Evolutionary conservation across 305 asterid species (phyloP), one percentile per base, ranked within the genome.

Genomic region (Fraxinus baroniana): DNA sequence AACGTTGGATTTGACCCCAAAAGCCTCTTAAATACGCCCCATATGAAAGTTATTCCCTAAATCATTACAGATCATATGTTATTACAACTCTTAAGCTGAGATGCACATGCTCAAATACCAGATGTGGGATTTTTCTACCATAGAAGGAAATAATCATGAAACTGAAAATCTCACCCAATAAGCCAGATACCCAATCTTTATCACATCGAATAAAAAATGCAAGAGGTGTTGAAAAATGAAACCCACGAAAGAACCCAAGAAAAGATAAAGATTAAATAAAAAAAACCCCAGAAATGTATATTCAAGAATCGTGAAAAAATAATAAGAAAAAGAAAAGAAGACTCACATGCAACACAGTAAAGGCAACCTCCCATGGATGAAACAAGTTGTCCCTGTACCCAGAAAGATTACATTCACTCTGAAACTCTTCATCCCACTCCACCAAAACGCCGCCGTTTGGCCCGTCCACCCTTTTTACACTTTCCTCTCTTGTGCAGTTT

Each of bases 351-450:
- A 91, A 87, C 71, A 96, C 94, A 87, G 90, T 87, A 88, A 96
- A 93, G 82, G 83, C 83, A 83, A 97, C 88, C 93, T 95, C 99
- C 97, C 98, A 97, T 12, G 98, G 97, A 84, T 93, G 93, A 84
- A 97, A 94, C 87, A 86, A 93, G 86, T 91, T 92, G 84, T 91
- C 98, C 88, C 90, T 94, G 86, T 84, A 86, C 32, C 92, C 93
- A 87, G 98, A 89, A 79, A 97, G 87, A 80, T 46, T 89, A 84
- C 97, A 93, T 71, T 89, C 86, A 55, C 81, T 85, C 62, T 86
- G 93, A 86, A 97, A 97, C 64, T 95, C 97, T 76, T 95, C 98
- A 74, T 92, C 93, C 99, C 98, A 97, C 87, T 86, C 95, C 77
- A 91, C 97, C 80, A 81, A 86, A 89, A 90, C 90, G 88, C 37